phyloP scores from a whole-genome alignment of 2,329 filamentous ascomycete genomes.

The Graphium sp. region DNA sequence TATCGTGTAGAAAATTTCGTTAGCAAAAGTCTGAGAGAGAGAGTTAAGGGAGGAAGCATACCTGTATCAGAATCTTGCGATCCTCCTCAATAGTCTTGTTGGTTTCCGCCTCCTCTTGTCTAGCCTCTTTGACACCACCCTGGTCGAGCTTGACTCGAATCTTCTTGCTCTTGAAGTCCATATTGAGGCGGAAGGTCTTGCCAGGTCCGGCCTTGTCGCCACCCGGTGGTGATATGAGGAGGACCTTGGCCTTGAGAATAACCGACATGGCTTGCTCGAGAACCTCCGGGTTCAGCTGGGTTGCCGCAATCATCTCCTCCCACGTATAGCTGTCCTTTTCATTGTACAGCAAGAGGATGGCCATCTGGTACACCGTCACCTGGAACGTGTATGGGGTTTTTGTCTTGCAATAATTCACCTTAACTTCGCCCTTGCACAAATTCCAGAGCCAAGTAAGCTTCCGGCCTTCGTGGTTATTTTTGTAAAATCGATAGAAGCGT shows the following conservation, averaged over 20 bases:
- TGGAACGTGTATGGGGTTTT: slow-evolving; percentile 95
- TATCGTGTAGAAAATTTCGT: slow-evolving; percentile 22
- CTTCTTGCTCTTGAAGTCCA: slow-evolving; percentile 97
- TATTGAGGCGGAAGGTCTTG: slow-evolving; percentile 72
- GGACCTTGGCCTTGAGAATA: slow-evolving; percentile 83
- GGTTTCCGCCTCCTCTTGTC: slow-evolving; percentile 90
- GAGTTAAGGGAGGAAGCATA: slow-evolving; percentile 25
- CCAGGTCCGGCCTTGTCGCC: slow-evolving; percentile 58
- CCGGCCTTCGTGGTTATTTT: slow-evolving; percentile 87
- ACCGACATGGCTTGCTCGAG: slow-evolving; percentile 77
- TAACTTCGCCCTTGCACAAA: slow-evolving; percentile 91
- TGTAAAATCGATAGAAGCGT: slow-evolving; percentile 81
- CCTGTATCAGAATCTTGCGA: slow-evolving; percentile 88
- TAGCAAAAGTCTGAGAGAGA: slow-evolving; percentile 8
- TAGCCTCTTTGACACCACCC: slow-evolving; percentile 85
- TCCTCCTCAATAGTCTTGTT: slow-evolving; percentile 99
- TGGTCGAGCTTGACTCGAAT: slow-evolving; percentile 94
- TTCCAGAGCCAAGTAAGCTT: slow-evolving; percentile 99
- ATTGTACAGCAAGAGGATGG: slow-evolving; percentile 86
- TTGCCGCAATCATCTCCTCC: slow-evolving; percentile 71
- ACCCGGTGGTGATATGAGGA: slow-evolving; percentile 53
- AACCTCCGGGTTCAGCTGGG: slow-evolving; percentile 63
- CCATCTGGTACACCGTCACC: slow-evolving; percentile 97
- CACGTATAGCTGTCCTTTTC: slow-evolving; percentile 74
- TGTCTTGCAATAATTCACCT: slow-evolving; percentile 79